Evolutionary conservation across 352 stramenopile species (phyloP).

Genomic region (Thalassiosira livingstoniorum): DNA sequence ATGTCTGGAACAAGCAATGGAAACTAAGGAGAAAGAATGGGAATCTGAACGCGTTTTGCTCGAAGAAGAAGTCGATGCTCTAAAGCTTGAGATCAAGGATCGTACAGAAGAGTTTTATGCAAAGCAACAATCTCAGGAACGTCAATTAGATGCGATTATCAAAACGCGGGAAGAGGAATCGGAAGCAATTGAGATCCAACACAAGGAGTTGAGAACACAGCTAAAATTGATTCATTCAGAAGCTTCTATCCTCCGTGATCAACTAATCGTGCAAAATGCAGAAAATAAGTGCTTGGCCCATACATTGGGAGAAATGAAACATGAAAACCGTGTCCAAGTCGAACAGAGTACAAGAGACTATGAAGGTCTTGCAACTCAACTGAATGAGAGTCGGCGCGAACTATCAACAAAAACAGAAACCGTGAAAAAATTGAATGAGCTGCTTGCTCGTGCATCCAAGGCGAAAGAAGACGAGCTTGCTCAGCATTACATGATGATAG

Average conservation of each 20-base stretch:
- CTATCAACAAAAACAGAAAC: conserved; percentile 39
- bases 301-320: neutral
- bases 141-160: conserved; percentile 40
- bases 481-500: conserved; percentile 67
- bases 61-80: neutral
- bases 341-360: conserved; percentile 30
- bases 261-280: conserved; percentile 22
- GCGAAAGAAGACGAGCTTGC: conserved; percentile 51
- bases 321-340: neutral
- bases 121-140: conserved; percentile 44
- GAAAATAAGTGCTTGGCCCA: neutral
- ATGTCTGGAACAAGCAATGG: conserved; percentile 18
- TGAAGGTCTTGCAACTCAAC: conserved; percentile 23
- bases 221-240: conserved; percentile 33
- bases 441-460: conserved; percentile 27
- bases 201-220: conserved; percentile 31
- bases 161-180: conserved; percentile 39
- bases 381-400: conserved; percentile 34
- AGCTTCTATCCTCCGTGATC: conserved; percentile 20
- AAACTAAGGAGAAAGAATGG: conserved; percentile 16
- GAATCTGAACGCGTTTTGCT: neutral
- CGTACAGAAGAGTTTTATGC: conserved; percentile 19
- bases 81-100: neutral
- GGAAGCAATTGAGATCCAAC: neutral
- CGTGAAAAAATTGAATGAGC: conserved; percentile 19